Evolutionary conservation across 306 rosid species (phyloP), one percentile per base, ranked within the genome.

Genomic region (Astragalus membranaceus): DNA sequence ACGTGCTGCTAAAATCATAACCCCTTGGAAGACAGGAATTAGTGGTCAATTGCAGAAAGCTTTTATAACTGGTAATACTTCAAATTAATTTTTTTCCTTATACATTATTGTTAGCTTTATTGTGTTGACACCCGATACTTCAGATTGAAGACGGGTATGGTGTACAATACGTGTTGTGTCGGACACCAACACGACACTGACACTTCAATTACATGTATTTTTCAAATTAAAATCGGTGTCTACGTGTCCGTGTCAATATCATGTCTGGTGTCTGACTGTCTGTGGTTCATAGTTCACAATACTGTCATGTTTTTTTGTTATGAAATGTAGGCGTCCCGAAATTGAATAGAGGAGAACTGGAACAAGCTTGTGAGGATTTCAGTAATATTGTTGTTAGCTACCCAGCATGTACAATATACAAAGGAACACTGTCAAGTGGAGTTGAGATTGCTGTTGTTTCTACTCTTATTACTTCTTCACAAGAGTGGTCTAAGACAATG

Each of bases 41-140:
- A 95, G 97, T 61, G 99, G 99, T 54, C 99, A 95, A 66, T 76
- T 95, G 81, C 99, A 83, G 79, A 95, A 85, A 67, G 97, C 99
- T 61, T 95, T 95, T 76, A 71, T 91, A 69, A 89, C 99, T 78
- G 99, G 99, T 95, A 72, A 64, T 56, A 66, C 50, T 78, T 61
- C 37, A 35, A 42, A 26, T 3, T 1, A 26, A 26, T 26, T 26
- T 7, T 35, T 33, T 33, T 33, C 23, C 23, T 20, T 20, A 29
- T 14, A 56, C 0, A 56, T 11, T 14, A 63, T 43, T 80, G 5
- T 65, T 58, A 43, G 37, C 33, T 41, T 39, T 59, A 30, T 35
- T 51, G 20, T 55, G 49, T 26, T 63, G 77, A 20, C 23, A 20
- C 23, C n/a, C n/a, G n/a, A n/a, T n/a, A n/a, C n/a, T n/a, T n/a